Conservation (phyloP, 257 asterid genomes). For the Solanum bulbocastanum region DNA sequence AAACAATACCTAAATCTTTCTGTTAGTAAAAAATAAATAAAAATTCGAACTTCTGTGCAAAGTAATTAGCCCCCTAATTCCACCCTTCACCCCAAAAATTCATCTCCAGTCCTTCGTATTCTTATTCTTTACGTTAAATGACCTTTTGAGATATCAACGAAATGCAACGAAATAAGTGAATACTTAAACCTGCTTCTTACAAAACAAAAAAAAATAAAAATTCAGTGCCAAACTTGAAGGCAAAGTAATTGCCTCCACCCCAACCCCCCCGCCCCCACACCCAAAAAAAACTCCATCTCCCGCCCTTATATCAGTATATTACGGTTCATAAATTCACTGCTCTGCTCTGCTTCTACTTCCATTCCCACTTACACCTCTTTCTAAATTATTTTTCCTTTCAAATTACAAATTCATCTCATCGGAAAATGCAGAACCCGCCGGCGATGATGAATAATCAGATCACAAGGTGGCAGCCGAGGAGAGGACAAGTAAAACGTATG, state of each 20-base stretch:
- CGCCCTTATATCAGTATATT: neutral
- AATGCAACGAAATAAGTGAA: no score
- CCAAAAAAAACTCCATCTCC: neutral
- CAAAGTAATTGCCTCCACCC: neutral
- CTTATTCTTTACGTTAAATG: no score
- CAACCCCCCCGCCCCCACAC: neutral
- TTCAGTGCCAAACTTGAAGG: neutral
- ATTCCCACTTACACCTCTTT: neutral
- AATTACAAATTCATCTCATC: neutral
- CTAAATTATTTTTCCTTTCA: neutral
- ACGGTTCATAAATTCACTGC: neutral
- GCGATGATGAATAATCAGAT: neutral
- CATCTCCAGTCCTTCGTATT: fast-evolving
- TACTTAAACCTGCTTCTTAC: neutral
- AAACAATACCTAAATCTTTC: no score
- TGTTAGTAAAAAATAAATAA: no score
- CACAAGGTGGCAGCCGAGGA: slow-evolving; percentile 1
- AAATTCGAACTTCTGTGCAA: no score
- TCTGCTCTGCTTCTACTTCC: neutral
- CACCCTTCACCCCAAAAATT: neutral
- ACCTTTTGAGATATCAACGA: neutral
- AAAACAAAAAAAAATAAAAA: neutral
- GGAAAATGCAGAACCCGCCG: neutral
- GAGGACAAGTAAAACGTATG: slow-evolving; percentile 2
- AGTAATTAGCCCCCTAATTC: no score